These are phyloP conservation scores for Nakataea oryzae DNA, from an alignment of 2,329 filamentous ascomycete genomes.

Conservation along the genomic window DNA sequence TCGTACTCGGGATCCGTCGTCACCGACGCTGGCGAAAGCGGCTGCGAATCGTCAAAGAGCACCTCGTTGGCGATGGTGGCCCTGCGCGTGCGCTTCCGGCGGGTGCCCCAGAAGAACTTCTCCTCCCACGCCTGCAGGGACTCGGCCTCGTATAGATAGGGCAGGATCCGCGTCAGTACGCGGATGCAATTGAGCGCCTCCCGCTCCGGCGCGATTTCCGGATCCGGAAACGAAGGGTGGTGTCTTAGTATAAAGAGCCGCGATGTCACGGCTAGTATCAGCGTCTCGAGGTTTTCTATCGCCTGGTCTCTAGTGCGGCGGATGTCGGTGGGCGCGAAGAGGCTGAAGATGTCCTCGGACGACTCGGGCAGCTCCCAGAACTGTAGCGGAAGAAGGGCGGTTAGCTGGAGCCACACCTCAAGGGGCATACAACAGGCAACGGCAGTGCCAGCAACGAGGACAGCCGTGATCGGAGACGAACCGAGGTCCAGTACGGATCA, in stretches of 20 bases:
- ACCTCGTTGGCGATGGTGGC: slow-evolving; percentile 61
- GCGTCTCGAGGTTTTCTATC: slow-evolving; percentile 79
- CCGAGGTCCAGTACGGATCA: slow-evolving; percentile 87
- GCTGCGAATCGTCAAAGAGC: slow-evolving; percentile 65
- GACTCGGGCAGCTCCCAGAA: slow-evolving; percentile 98
- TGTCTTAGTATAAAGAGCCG: slow-evolving; percentile 74
- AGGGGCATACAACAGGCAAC: no score
- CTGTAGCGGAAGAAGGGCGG: slow-evolving; percentile 30
- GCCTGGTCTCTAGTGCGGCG: slow-evolving; percentile 78
- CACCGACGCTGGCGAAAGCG: slow-evolving; percentile 23
- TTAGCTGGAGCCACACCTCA: slow-evolving; percentile 1
- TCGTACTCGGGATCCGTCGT: background rate
- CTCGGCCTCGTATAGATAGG: slow-evolving; percentile 87
- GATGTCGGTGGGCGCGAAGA: slow-evolving; percentile 84
- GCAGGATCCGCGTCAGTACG: slow-evolving; percentile 78
- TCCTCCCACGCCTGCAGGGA: slow-evolving; percentile 78
- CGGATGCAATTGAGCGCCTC: slow-evolving; percentile 95
- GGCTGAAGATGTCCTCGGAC: slow-evolving; percentile 89
- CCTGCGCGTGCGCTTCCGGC: slow-evolving; percentile 61
- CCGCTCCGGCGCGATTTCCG: slow-evolving; percentile 70
- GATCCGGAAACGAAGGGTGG: slow-evolving; percentile 82
- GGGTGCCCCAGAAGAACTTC: slow-evolving; percentile 78
- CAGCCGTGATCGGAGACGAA: slow-evolving; percentile 29
- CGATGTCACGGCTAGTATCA: slow-evolving; percentile 74
- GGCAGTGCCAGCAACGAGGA: no score